Percentiles rank a stretch among this genome's conserved stretches.
Evolutionary conservation across 1,284 basidiomycete species (phyloP).

Genomic region (Pascua sp.): DNA sequence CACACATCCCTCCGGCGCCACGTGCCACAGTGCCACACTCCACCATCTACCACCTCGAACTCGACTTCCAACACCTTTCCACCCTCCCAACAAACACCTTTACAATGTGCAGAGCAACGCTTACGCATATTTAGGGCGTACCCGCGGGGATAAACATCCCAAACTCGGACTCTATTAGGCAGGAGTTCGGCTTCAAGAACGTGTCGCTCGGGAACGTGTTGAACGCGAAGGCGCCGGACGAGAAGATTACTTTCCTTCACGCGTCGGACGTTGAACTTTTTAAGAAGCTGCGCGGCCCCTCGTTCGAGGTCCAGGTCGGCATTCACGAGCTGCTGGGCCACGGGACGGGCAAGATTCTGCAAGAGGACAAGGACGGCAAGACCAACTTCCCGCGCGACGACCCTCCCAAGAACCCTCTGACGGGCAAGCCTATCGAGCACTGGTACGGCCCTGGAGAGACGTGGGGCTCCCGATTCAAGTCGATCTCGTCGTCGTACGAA

Average conservation of each 20-base stretch:
- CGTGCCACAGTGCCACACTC: no score
- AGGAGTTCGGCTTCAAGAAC: slow-evolving; percentile 20
- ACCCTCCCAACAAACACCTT: neutral
- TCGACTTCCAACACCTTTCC: no score
- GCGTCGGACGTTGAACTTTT: slow-evolving; percentile 13
- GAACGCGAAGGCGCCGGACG: slow-evolving; percentile 20
- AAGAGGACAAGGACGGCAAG: slow-evolving; percentile 12
- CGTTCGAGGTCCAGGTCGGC: slow-evolving; percentile 22
- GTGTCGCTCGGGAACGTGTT: slow-evolving; percentile 21
- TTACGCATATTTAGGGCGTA: neutral
- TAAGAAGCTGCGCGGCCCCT: slow-evolving; percentile 15
- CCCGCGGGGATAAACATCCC: slow-evolving; percentile 11
- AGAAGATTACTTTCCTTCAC: slow-evolving; percentile 21
- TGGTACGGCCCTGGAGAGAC: slow-evolving; percentile 22
- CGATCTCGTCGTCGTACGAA: slow-evolving; percentile 16
- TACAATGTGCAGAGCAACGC: neutral
- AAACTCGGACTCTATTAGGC: slow-evolving; percentile 16
- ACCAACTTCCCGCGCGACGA: slow-evolving; percentile 17
- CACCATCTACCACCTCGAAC: no score
- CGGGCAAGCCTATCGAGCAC: slow-evolving; percentile 15
- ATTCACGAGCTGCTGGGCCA: slow-evolving; percentile 24
- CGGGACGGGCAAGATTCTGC: slow-evolving; percentile 20
- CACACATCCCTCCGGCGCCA: no score
- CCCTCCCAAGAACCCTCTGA: slow-evolving; percentile 16
- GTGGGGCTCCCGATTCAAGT: slow-evolving; percentile 15